Base-by-base conservation (phyloP, 2,329 filamentous ascomycete genomes). In the Chaetomiaceae sp. region DNA sequence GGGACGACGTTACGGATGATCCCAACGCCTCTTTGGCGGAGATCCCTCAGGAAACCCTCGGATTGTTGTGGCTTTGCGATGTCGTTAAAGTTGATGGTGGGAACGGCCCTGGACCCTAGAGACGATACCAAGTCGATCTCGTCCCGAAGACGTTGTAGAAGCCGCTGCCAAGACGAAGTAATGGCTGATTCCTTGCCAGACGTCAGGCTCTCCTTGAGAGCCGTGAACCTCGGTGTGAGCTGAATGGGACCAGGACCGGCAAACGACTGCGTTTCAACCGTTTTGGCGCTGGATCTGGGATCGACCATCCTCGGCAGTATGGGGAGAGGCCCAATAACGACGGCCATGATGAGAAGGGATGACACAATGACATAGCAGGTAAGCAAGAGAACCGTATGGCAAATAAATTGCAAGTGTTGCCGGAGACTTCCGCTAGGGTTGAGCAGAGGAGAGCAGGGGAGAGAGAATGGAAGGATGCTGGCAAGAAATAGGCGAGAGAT, bases 201-300 rank as follows among this genome's bases (percentile, higher is more conserved):
- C 15, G 72, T 67, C 45, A 77, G 62, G 27, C 66, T 64, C 23
- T 65, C 65, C 55, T 78, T 78, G 34, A 77, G 64, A 17, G 70
- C 65, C 17, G 71, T 67, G 52, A 76, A 77, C 4, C 74, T 69
- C 22, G 63, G 61, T 15, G 72, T 68, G 1, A 78, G 68, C 8
- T 69, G 67, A n/a, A 71, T 67, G 20, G 71, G 67, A 15, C 68
- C 66, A 11, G 64, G 53, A 12, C 66, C 67, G 6, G 69, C 68
- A 40, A 70, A 64, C 5, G 72, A 70, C 33, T 53, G 57, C 53
- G 62, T 58, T 20, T 59, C 54, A 53, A 15, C 50, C 48, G 51
- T 48, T 54, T 46, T 59, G 29, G 34, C 38, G 37, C 40, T 36
- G 14, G 36, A 45, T n/a, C 27, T 20, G 29, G 53, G 51, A 27